phyloP scores from a whole-genome alignment of 768 basidiomycete species.

The Tricholoma flavovirens region DNA sequence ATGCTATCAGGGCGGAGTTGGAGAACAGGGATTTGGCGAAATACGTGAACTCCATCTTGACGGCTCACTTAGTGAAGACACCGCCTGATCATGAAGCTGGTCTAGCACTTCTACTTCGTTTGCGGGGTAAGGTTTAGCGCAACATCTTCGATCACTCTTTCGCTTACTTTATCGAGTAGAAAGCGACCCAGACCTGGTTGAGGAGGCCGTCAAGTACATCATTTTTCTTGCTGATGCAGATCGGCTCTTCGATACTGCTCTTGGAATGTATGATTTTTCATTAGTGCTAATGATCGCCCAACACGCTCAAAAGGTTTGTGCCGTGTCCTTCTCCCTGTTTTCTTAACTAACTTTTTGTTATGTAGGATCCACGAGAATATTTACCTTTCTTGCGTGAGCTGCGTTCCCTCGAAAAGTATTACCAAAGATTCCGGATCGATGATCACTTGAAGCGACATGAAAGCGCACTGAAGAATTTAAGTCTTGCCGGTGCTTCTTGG shows the following conservation, averaged over 20 bases:
- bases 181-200: constrained; percentile 68
- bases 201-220: constrained; percentile 97
- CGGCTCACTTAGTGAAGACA: constrained; percentile 86
- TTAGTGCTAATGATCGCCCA: constrained; percentile 95
- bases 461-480: constrained; percentile 71
- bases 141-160: not conserved
- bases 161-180: constrained; percentile 28
- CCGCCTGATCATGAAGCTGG: constrained; percentile 90
- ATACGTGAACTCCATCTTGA: constrained; percentile 89
- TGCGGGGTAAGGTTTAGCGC: constrained; percentile 54
- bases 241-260: constrained; percentile 84
- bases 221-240: constrained; percentile 97
- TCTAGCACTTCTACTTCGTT: constrained; percentile 61
- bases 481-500: constrained; percentile 52
- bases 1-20: constrained; percentile 66
- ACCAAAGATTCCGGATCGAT: constrained; percentile 89
- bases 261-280: constrained; percentile 99
- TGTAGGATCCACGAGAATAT: constrained; percentile 94
- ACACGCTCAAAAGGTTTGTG: constrained; percentile 84
- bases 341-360: constrained; percentile 2
- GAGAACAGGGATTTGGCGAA: constrained; percentile 65
- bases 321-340: not conserved
- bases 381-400: constrained; percentile 94
- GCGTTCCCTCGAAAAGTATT: constrained; percentile 68
- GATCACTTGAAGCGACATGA: constrained; percentile 78